Evolutionary conservation across 2,329 filamentous ascomycete genomes (phyloP), one percentile per base, ranked within the genome.

Genomic region (Botrytis galanthina): DNA sequence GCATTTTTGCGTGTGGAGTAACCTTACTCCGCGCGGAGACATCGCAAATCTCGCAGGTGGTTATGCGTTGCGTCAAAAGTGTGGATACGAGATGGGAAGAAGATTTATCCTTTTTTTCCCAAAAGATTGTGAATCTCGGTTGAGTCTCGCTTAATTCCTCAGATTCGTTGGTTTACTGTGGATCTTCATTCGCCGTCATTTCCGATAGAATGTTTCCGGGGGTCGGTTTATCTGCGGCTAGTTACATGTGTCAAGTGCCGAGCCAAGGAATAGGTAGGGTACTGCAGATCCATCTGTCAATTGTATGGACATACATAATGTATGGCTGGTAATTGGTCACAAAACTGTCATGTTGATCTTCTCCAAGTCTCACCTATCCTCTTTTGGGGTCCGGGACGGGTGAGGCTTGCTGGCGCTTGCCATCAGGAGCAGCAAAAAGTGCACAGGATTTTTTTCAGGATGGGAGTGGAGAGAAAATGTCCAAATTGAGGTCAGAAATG

Each of bases 41-140:
- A 66, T 66, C 37, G 62, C 39, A 44, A 66, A 66, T 48, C 42
- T 48, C 62, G 39, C 26, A 44, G 62, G 39, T 66, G 48, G 5
- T 48, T 8, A 66, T 46, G 62, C 62, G 39, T 44, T 29, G 39
- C 39, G 18, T 66, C 39, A 32, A 39, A 39, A 32, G 29, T n/a
- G 62, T 66, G 62, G 62, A 66, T 66, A 66, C 62, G 10, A 46
- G 32, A 66, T 42, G 39, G 62, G 62, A 66, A 66, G 62, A 66
- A 66, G 62, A 66, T 66, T 66, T 66, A 66, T 66, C 62, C 62
- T 29, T 10, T 18, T 22, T 29, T 44, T 66, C 37, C 14, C 22
- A 46, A 22, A 29, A 66, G 22, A 44, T 46, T 46, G 62, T 44
- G 39, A 46, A 46, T 66, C 39, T 66, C 22, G 39, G 62, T 66